A percentile compares a stretch with the other conserved stretches of the same genome.
Conservation (phyloP, 2,329 filamentous ascomycete genomes). For the Lachnellula hyalina region DNA sequence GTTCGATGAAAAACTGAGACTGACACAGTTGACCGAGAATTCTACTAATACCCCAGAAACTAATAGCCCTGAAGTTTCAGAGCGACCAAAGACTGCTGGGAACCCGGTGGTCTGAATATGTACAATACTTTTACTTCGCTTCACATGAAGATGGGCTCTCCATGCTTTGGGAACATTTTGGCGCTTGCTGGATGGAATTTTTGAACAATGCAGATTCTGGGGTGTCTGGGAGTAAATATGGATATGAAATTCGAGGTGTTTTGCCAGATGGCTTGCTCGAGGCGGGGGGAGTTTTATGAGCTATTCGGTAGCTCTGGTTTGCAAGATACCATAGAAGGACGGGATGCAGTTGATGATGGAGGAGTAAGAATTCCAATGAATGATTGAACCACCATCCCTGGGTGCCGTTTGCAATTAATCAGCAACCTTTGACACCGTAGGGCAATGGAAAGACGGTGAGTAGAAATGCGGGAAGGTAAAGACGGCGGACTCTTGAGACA, state of each 20-base stretch:
- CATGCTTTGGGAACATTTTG: not conserved
- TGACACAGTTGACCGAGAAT: slow-evolving; percentile 30
- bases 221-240: not conserved
- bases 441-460: not conserved
- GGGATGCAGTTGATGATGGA: not conserved
- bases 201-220: not conserved
- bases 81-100: slow-evolving; percentile 26
- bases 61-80: slow-evolving; percentile 12
- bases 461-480: no score
- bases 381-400: not conserved
- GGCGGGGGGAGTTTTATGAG: not conserved
- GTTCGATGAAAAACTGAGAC: slow-evolving; percentile 64
- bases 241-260: not conserved
- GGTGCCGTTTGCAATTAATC: not conserved
- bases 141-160: not conserved
- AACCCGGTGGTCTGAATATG: slow-evolving; percentile 1
- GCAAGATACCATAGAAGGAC: not conserved
- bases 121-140: not conserved
- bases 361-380: not conserved
- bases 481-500: not conserved
- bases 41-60: slow-evolving; percentile 10
- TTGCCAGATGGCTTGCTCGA: not conserved
- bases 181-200: not conserved
- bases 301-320: not conserved
- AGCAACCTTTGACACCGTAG: no score